Conservation (phyloP, 306 rosid genomes). For the Vigna reflexopilosa region DNA sequence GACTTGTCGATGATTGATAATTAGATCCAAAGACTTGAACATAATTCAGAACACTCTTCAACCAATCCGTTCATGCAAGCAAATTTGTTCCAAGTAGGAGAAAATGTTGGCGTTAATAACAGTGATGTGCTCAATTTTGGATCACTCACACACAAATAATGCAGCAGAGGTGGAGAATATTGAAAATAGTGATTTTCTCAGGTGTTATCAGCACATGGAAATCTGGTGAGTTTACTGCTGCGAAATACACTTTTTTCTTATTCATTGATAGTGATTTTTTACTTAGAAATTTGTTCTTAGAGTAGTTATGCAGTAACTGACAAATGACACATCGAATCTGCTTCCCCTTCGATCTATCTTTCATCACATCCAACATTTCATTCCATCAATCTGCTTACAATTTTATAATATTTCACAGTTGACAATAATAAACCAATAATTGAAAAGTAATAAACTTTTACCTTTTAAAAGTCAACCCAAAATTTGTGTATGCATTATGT, state of each 20-base stretch:
- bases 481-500: neutral
- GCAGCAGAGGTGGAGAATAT: neutral
- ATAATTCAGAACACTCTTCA: neutral
- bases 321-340: conserved; percentile 11
- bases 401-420: neutral
- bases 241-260: neutral
- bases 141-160: neutral
- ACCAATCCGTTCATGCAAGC: neutral
- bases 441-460: neutral
- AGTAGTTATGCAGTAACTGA: neutral
- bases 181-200: neutral
- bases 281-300: neutral
- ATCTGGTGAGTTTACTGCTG: neutral
- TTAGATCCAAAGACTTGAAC: neutral
- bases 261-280: neutral
- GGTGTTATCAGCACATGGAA: neutral
- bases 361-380: neutral
- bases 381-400: neutral
- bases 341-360: neutral
- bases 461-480: conserved; percentile 8
- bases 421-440: neutral
- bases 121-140: neutral
- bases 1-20: neutral
- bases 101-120: neutral
- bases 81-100: neutral